A percentile compares a stretch with the other conserved stretches of the same genome.
These are phyloP conservation scores for Blakeslea trispora DNA, from an alignment of 371 early-diverging fungal species.

Conservation along the genomic window DNA sequence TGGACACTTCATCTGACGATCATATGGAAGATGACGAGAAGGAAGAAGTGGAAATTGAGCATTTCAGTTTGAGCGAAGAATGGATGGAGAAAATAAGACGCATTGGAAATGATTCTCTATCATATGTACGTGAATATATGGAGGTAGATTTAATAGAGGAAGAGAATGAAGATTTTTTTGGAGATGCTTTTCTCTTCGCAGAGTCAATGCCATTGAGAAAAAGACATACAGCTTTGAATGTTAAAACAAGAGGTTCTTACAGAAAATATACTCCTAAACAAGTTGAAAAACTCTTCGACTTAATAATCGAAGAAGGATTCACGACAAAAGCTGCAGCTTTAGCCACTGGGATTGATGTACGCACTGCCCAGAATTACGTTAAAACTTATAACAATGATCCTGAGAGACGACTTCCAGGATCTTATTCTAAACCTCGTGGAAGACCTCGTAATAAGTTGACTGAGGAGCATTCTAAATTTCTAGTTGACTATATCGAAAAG, in stretches of 20 bases:
- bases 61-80: conserved; percentile 24
- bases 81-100: conserved; percentile 26
- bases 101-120: conserved; percentile 22
- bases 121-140: conserved; percentile 24
- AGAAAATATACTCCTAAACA: conserved; percentile 24
- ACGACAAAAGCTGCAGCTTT: conserved; percentile 26
- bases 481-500: conserved; percentile 22
- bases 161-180: conserved; percentile 26
- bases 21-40: conserved; percentile 25
- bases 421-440: conserved; percentile 23
- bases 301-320: conserved; percentile 26
- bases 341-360: conserved; percentile 25
- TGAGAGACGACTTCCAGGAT: conserved; percentile 24
- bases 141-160: conserved; percentile 22
- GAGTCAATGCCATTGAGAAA: conserved; percentile 24
- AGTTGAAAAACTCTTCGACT: conserved; percentile 26
- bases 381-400: conserved; percentile 26
- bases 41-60: conserved; percentile 24
- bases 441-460: conserved; percentile 23
- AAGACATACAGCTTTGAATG: conserved; percentile 24
- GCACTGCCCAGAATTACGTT: conserved; percentile 27
- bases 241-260: conserved; percentile 28
- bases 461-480: conserved; percentile 25
- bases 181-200: conserved; percentile 26
- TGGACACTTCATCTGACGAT: conserved; percentile 25